Percentiles rank a stretch among this genome's conserved stretches.
phyloP scores from a whole-genome alignment of 768 basidiomycete genomes.

The Paxillus involutus region DNA sequence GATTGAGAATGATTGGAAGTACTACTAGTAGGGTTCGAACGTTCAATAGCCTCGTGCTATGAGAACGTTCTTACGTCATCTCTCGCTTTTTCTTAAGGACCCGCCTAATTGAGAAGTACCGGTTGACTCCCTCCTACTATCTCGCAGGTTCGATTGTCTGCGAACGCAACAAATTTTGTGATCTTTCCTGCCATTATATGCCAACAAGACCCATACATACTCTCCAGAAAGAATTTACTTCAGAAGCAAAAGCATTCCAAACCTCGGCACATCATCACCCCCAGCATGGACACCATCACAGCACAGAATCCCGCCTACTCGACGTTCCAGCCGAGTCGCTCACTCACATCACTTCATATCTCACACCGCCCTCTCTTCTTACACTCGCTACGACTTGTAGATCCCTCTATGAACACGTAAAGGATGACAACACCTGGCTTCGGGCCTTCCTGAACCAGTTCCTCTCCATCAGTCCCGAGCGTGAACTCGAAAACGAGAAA shows the following conservation, averaged over 20 bases:
- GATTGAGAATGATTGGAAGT: no score
- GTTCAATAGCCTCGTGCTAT: not conserved
- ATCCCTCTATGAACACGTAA: conserved; percentile 61
- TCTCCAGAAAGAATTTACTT: conserved; percentile 36
- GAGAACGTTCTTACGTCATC: not conserved
- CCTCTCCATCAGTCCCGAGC: conserved; percentile 65
- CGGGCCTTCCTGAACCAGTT: conserved; percentile 71
- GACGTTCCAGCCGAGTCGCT: conserved; percentile 69
- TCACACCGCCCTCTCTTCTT: conserved; percentile 62
- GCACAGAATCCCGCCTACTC: conserved; percentile 39
- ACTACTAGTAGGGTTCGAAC: no score
- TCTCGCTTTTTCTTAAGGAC: not conserved
- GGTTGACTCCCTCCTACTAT: conserved; percentile 5
- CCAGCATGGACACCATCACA: conserved; percentile 52
- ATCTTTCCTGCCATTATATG: conserved; percentile 54
- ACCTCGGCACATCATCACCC: conserved; percentile 18
- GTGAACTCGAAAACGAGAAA: conserved; percentile 45
- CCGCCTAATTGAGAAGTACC: not conserved
- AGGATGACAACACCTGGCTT: conserved; percentile 79
- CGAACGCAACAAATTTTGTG: conserved; percentile 15
- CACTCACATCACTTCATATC: conserved; percentile 71
- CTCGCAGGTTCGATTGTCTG: conserved; percentile 26
- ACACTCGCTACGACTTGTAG: conserved; percentile 54
- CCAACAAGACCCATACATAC: conserved; percentile 51
- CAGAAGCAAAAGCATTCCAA: conserved; percentile 28